These are phyloP conservation scores for Fusarium penzigii DNA, from an alignment of 2,329 filamentous ascomycete genomes.

Conservation along the genomic window DNA sequence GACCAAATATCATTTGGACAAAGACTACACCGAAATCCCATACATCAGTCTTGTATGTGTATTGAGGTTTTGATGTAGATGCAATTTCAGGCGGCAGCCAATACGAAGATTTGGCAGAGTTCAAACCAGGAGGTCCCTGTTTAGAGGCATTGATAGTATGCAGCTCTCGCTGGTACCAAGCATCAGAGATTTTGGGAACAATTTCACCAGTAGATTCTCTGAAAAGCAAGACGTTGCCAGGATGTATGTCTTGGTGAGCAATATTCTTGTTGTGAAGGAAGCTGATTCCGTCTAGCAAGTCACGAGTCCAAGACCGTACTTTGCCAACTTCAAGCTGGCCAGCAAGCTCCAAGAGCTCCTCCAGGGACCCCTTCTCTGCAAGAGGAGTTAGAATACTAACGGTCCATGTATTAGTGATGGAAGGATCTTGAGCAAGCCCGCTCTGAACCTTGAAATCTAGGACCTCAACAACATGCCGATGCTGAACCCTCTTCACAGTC, in stretches of 20 bases:
- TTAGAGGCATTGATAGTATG: conserved; percentile 60
- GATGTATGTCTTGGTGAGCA: conserved; percentile 80
- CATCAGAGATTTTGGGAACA: conserved; percentile 73
- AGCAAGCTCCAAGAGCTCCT: conserved; percentile 78
- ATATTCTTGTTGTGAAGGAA: conserved; percentile 85
- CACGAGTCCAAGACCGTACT: conserved; percentile 86
- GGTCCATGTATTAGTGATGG: conserved; percentile 57
- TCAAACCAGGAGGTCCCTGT: conserved; percentile 52
- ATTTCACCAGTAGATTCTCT: conserved; percentile 68
- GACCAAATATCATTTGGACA: conserved; percentile 90
- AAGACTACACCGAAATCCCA: conserved; percentile 95
- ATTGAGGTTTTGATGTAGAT: conserved; percentile 59
- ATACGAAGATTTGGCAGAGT: conserved; percentile 71
- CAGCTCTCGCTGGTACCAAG: conserved; percentile 68
- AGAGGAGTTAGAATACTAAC: conserved; percentile 75
- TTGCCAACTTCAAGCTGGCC: conserved; percentile 73
- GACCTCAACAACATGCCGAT: conserved; percentile 76
- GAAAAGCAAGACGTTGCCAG: conserved; percentile 77
- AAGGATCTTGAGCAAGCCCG: conserved; percentile 42
- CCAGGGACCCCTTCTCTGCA: conserved; percentile 79
- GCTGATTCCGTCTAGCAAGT: conserved; percentile 84
- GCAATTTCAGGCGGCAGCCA: conserved; percentile 82
- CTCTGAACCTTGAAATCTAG: conserved; percentile 80
- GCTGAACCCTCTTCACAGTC: conserved; percentile 69
- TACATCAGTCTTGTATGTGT: conserved; percentile 81